Percentiles rank a stretch among this genome's conserved stretches.
Conservation (phyloP, 306 rosid species). For the Dryas octopetala region DNA sequence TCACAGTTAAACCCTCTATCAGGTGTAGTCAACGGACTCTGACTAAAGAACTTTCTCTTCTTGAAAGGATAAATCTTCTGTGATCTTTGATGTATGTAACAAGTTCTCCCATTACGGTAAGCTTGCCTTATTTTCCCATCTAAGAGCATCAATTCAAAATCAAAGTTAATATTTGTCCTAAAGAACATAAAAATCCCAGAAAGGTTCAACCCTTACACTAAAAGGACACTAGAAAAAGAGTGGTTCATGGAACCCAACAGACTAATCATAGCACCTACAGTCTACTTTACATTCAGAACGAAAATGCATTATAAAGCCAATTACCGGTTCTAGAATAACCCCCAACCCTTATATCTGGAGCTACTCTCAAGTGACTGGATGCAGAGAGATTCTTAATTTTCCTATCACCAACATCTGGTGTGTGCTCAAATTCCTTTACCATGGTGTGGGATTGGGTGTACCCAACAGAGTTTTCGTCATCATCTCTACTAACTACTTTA, state of each 20-base stretch:
- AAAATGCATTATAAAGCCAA: conserved; percentile 18
- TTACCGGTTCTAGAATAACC: conserved; percentile 29
- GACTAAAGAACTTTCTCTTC: conserved; percentile 65
- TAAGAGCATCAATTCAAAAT: conserved; percentile 27
- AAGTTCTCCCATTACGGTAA: conserved; percentile 26
- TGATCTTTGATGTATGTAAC: conserved; percentile 46
- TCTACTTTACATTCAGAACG: neutral
- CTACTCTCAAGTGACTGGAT: conserved; percentile 22
- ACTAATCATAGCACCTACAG: neutral
- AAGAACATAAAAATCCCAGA: neutral
- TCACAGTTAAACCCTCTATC: conserved; percentile 54
- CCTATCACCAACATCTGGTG: conserved; percentile 15
- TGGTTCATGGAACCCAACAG: neutral
- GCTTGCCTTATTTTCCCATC: conserved; percentile 37
- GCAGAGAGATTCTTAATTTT: conserved; percentile 25
- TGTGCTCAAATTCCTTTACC: conserved; percentile 27
- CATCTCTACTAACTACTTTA: conserved; percentile 51
- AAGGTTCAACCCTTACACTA: neutral
- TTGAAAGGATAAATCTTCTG: conserved; percentile 73
- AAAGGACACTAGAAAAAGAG: neutral
- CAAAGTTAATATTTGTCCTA: conserved; percentile 16
- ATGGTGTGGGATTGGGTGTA: conserved; percentile 33
- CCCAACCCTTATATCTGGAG: conserved; percentile 25
- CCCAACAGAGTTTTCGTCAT: conserved; percentile 51
- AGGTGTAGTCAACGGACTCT: conserved; percentile 44